These are phyloP conservation scores for Phaseolus lunatus DNA, from an alignment of 306 rosid genomes.

Conservation along the genomic window DNA sequence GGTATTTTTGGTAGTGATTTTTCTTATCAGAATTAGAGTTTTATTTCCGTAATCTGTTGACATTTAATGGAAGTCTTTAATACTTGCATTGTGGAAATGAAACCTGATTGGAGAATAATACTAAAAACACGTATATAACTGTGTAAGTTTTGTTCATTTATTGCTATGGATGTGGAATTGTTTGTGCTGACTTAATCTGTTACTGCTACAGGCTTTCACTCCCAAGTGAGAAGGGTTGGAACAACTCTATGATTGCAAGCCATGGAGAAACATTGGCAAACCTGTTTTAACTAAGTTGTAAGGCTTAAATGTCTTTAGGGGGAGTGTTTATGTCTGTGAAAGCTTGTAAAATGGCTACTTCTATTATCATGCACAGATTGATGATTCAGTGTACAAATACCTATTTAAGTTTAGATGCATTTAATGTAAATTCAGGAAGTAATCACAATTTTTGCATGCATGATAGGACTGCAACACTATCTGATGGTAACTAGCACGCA, in stretches of 20 bases:
- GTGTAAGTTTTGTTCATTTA: neutral
- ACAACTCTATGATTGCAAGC: slow-evolving; percentile 37
- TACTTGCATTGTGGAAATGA: neutral
- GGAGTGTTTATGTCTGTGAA: slow-evolving; percentile 47
- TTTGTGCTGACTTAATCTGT: slow-evolving; percentile 39
- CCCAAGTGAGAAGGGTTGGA: slow-evolving; percentile 47
- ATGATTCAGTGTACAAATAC: slow-evolving; percentile 60
- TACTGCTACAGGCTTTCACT: slow-evolving; percentile 69
- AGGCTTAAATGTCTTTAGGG: slow-evolving; percentile 27
- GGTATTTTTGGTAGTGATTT: neutral
- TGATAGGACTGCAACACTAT: slow-evolving; percentile 21
- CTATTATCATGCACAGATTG: slow-evolving; percentile 51
- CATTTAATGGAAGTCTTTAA: neutral
- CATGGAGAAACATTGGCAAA: slow-evolving; percentile 41
- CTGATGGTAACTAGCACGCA: slow-evolving; percentile 17
- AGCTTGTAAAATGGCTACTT: slow-evolving; percentile 51
- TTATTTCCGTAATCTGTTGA: neutral
- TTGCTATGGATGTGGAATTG: neutral
- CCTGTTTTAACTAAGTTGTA: slow-evolving; percentile 33
- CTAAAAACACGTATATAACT: neutral
- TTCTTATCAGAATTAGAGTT: neutral
- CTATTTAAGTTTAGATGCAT: slow-evolving; percentile 37
- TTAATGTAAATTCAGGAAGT: slow-evolving; percentile 52
- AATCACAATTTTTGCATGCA: slow-evolving; percentile 37
- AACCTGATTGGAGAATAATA: neutral